phyloP scores from a whole-genome alignment of 257 asterid species.

The Lycium barbarum region DNA sequence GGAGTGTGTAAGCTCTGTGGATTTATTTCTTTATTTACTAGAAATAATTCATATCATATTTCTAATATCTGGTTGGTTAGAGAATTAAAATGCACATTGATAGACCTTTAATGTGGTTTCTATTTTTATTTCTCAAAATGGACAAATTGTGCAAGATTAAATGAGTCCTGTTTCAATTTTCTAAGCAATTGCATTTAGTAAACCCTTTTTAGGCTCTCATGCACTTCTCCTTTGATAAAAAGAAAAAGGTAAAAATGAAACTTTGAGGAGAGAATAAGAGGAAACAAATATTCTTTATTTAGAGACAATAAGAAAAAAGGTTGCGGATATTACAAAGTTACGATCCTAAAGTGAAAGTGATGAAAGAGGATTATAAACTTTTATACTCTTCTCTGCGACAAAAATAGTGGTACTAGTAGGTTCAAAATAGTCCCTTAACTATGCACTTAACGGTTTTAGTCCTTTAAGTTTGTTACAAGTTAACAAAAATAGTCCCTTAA shows the following conservation, averaged over 20 bases:
- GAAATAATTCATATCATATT: not conserved
- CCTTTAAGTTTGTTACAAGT: no score
- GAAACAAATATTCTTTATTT: not conserved
- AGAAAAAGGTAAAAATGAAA: not conserved
- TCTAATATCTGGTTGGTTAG: not conserved
- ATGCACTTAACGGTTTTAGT: no score
- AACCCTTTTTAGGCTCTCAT: not conserved
- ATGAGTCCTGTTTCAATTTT: not conserved
- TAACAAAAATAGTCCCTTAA: no score
- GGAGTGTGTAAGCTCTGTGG: not conserved
- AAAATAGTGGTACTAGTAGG: not conserved
- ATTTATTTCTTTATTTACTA: not conserved
- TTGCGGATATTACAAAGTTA: not conserved
- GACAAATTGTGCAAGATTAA: not conserved
- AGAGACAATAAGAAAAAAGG: not conserved
- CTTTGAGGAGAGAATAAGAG: not conserved
- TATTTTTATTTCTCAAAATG: not conserved
- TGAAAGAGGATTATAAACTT: not conserved
- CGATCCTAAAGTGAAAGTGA: not conserved
- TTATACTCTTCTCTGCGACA: not conserved
- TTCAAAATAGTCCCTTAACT: no score
- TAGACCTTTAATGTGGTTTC: not conserved
- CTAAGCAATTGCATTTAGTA: not conserved
- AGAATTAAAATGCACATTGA: not conserved
- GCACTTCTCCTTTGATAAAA: not conserved